Evolutionary conservation across 192 early-diverging fungal genomes (phyloP).

Genomic region (Anaeromyces robustus): DNA sequence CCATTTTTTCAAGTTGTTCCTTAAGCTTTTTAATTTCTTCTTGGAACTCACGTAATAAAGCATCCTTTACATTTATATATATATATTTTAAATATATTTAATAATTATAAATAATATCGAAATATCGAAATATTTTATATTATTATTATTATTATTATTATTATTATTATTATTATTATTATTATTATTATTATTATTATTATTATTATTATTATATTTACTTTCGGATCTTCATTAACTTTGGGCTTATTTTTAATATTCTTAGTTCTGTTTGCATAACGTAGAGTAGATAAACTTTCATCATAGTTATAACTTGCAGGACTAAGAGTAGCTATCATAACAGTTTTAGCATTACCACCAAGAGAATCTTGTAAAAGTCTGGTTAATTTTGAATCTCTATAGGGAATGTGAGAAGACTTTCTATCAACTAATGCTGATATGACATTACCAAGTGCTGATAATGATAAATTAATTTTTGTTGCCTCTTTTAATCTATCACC

Average conservation of each 20-base stretch:
- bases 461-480: constrained; percentile 47
- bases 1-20: constrained; percentile 26
- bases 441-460: constrained; percentile 46
- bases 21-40: constrained; percentile 48
- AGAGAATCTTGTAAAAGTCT: constrained; percentile 46
- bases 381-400: constrained; percentile 48
- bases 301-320: constrained; percentile 49
- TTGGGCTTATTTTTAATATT: constrained; percentile 57
- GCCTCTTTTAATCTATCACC: constrained; percentile 41
- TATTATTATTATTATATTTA: constrained; percentile 1
- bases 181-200: neutral
- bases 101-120: too few species aligned
- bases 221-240: constrained; percentile 53
- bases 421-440: constrained; percentile 48
- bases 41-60: constrained; percentile 48
- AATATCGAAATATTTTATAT: too few species aligned
- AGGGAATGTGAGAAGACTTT: constrained; percentile 44
- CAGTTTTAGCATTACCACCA: constrained; percentile 45
- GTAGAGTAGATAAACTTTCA: constrained; percentile 40
- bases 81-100: too few species aligned
- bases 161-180: neutral
- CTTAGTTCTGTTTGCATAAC: constrained; percentile 48
- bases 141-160: neutral
- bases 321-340: constrained; percentile 47
- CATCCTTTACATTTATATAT: constrained; percentile 17